Evolutionary conservation across 208 protist species (phyloP).

Genomic region (Acanthamoeba lenticulata): DNA sequence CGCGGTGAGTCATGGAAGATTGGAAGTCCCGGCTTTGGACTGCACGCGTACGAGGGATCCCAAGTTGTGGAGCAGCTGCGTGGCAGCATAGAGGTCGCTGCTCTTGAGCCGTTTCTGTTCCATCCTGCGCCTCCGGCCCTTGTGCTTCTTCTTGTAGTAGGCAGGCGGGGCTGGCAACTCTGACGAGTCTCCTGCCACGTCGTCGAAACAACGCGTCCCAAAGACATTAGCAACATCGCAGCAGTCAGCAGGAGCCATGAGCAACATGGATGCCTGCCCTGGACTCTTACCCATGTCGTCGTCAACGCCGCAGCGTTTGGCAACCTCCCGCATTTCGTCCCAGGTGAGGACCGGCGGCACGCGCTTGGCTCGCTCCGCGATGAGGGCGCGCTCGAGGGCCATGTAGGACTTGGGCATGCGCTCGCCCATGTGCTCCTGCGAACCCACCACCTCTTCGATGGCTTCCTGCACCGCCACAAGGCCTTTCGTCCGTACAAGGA

Average conservation of each 20-base stretch:
- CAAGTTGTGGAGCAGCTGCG: constrained; percentile 63
- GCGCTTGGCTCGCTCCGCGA: neutral
- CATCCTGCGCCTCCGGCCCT: neutral
- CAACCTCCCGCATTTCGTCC: constrained; percentile 2
- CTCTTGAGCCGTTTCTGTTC: constrained; percentile 9
- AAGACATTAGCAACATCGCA: neutral
- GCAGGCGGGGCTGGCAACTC: neutral
- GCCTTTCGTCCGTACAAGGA: no score
- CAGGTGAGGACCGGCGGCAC: constrained; percentile 25
- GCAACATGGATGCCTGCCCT: neutral
- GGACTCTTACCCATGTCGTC: neutral
- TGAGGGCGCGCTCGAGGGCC: constrained; percentile 19
- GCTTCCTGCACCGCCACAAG: neutral
- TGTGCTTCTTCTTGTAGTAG: neutral
- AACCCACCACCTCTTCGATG: constrained; percentile 12
- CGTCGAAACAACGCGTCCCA: no score
- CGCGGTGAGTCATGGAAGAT: neutral
- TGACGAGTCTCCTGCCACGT: neutral
- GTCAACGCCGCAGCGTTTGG: constrained; percentile 33
- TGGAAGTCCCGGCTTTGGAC: no score
- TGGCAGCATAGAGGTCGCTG: constrained; percentile 23
- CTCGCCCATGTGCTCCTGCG: constrained; percentile 27
- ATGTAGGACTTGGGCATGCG: constrained; percentile 62
- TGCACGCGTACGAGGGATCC: neutral
- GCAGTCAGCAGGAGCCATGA: neutral